Conservation (phyloP, 2,329 filamentous ascomycete genomes). For the Biscogniauxia mediterranea region DNA sequence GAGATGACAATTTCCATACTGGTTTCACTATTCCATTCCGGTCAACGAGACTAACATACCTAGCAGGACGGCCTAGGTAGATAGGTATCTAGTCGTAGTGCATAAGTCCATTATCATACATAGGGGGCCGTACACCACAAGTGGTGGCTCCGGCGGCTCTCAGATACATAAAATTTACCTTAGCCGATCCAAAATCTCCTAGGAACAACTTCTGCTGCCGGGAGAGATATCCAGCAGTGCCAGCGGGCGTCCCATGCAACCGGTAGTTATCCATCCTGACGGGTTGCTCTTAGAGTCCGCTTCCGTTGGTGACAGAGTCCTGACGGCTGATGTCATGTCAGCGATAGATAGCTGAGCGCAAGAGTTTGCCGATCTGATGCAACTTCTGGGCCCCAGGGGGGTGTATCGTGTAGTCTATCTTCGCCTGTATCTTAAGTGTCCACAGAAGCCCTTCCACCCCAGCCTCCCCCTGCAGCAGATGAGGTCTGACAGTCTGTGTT, state of each 20-base stretch:
- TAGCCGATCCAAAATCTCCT: too few species aligned
- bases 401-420: not conserved
- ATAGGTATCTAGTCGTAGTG: too few species aligned
- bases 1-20: not conserved
- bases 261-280: not conserved
- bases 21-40: too few species aligned
- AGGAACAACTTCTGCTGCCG: not conserved
- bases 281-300: not conserved
- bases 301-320: not conserved
- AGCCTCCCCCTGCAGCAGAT: too few species aligned
- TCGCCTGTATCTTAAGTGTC: not conserved
- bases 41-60: not conserved
- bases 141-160: too few species aligned
- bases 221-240: not conserved
- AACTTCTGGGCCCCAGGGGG: not conserved
- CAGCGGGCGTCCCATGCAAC: not conserved
- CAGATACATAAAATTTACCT: too few species aligned
- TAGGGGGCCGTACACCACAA: not conserved
- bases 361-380: not conserved
- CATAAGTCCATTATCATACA: not conserved
- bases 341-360: not conserved
- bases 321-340: not conserved
- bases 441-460: not conserved
- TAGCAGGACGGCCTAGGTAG: not conserved
- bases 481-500: too few species aligned